Conservation (phyloP, 2,329 filamentous ascomycete species). For the Calonectria multiphialidica region DNA sequence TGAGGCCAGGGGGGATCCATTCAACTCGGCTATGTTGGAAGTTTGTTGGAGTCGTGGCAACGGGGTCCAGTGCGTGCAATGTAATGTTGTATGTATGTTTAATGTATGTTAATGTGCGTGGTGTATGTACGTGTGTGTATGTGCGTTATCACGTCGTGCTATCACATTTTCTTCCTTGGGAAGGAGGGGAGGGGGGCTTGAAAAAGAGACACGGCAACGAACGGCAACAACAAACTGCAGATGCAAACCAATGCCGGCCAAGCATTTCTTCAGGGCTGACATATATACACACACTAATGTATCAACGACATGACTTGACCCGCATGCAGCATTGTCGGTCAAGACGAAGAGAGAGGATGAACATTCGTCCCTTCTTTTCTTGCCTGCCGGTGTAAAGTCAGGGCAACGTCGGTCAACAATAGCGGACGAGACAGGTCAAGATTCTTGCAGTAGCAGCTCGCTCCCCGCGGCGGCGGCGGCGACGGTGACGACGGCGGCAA, state of each 20-base stretch:
- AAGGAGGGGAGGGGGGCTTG: no score
- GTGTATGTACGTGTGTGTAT: background rate
- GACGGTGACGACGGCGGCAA: no score
- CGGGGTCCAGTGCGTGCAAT: background rate
- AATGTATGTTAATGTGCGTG: background rate
- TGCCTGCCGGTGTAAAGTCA: background rate
- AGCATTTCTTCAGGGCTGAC: background rate
- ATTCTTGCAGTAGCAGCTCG: background rate
- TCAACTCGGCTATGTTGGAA: conserved; percentile 15
- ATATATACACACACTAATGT: background rate
- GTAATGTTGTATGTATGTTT: no score
- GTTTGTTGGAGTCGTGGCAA: background rate
- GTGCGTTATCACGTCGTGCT: background rate
- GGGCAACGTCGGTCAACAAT: background rate
- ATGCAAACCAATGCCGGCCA: background rate
- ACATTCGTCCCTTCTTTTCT: background rate
- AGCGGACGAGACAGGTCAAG: background rate
- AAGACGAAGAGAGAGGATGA: background rate
- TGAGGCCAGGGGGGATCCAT: background rate
- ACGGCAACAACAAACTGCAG: background rate
- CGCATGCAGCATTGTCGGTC: background rate
- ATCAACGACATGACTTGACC: background rate
- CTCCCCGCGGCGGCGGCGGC: no score
- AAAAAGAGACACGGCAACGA: background rate
- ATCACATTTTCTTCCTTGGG: background rate